Evolutionary conservation across 495 filamentous ascomycete genomes (phyloP).

Genomic region (Apiosordaria backusii): DNA sequence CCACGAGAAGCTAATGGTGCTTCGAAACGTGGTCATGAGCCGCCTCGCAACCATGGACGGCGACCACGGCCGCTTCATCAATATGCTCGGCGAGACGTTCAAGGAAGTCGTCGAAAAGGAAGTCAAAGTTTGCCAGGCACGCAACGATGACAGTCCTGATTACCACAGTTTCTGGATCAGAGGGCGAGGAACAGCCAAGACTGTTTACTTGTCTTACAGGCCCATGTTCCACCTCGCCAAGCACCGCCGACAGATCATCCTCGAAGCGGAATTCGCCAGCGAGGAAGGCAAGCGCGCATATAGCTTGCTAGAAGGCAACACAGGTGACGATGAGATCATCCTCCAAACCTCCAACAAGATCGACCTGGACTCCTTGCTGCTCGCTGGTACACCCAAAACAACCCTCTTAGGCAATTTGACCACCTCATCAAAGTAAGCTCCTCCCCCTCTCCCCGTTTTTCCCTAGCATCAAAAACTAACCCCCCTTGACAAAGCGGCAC

Average conservation of each 20-base stretch:
- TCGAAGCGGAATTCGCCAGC: slow-evolving; percentile 9
- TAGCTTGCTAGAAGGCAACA: slow-evolving; percentile 12
- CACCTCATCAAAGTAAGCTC: slow-evolving; percentile 12
- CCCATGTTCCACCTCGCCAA: slow-evolving; percentile 26
- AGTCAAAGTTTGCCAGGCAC: slow-evolving; percentile 16
- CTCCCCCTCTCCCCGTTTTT: neutral
- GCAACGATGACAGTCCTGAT: slow-evolving; percentile 16
- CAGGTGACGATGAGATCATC: slow-evolving; percentile 13
- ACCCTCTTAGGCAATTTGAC: slow-evolving; percentile 10
- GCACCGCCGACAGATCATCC: slow-evolving; percentile 21
- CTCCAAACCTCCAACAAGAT: slow-evolving; percentile 17
- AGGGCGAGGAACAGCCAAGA: neutral
- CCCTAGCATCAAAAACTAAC: neutral
- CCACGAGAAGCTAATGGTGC: slow-evolving; percentile 15
- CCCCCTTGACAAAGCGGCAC: slow-evolving; percentile 13
- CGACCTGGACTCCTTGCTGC: slow-evolving; percentile 10
- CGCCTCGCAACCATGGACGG: slow-evolving; percentile 9
- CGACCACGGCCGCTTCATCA: slow-evolving; percentile 12
- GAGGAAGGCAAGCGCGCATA: slow-evolving; percentile 2
- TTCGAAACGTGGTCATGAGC: slow-evolving; percentile 22
- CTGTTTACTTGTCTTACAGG: slow-evolving; percentile 12
- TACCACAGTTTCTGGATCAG: slow-evolving; percentile 20
- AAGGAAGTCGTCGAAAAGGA: slow-evolving; percentile 13
- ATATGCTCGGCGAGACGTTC: slow-evolving; percentile 16
- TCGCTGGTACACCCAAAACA: neutral